A percentile compares a stretch with the other conserved stretches of the same genome.
phyloP scores from a whole-genome alignment of 2,329 filamentous ascomycete genomes.

The Chaetoscypha palmicola region DNA sequence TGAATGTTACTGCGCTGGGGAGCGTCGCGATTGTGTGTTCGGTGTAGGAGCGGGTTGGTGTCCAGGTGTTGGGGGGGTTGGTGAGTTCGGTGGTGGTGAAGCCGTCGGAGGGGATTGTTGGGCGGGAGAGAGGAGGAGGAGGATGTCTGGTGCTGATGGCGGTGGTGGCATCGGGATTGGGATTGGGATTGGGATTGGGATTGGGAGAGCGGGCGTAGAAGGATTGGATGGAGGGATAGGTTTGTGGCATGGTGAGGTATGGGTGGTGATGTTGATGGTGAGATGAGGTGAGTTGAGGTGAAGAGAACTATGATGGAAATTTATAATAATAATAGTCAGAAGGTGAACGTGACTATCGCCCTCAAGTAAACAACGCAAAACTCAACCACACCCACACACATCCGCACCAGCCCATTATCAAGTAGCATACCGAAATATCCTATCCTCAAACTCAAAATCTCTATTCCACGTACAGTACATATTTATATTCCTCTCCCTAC shows the following conservation, averaged over 20 bases:
- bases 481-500: too few relatives aligned
- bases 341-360: too few relatives aligned
- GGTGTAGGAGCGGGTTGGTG: conserved; percentile 41
- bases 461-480: too few relatives aligned
- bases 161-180: conserved; percentile 11
- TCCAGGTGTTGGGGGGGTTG: conserved; percentile 33
- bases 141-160: conserved; percentile 1
- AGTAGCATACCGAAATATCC: too few relatives aligned
- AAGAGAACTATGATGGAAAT: too few relatives aligned
- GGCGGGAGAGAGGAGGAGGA: background rate
- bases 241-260: conserved; percentile 10
- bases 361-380: too few relatives aligned
- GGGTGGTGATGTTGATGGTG: background rate
- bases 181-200: too few relatives aligned
- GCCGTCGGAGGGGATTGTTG: conserved; percentile 38
- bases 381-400: too few relatives aligned
- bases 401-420: too few relatives aligned
- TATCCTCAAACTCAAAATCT: too few relatives aligned
- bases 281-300: background rate
- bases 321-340: too few relatives aligned
- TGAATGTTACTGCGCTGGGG: conserved; percentile 43
- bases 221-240: conserved; percentile 26
- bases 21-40: conserved; percentile 41
- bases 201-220: too few relatives aligned
- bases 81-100: conserved; percentile 44